Base-by-base conservation (phyloP, 1,284 basidiomycete species). In the Naganishia sp. region DNA sequence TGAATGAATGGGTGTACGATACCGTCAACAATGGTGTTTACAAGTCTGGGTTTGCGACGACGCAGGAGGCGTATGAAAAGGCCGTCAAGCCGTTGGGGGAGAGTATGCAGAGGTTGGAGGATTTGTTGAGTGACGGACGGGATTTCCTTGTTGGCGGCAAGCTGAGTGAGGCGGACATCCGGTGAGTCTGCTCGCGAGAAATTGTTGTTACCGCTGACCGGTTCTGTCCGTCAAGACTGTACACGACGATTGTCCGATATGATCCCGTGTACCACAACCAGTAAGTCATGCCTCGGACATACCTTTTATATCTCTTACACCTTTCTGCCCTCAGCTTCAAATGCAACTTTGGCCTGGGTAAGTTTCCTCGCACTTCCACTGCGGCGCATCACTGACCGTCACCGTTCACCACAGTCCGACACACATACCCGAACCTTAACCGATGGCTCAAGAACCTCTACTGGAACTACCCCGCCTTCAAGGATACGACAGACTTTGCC, bases 391-490 rank as follows among this genome's bases (percentile, higher is more conserved):
- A 13, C 4, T 23, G n/a, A n/a, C 23, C n/a, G 5, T 11, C 6
- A 46, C 49, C 9, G 23, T 63, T 15, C 60, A 45, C 3, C 3
- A 60, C 68, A 72, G 81, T 83, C 72, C 80, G 82, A 63, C 81
- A 87, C 73, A 61, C 58, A 4, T 61, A 61, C 58, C 58, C 58
- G n/a, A 25, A 57, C 56, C 84, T 94, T 58, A 86, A 95, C 79
- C 78, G 80, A 35, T 94, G 93, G 93, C 77, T 92, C 80, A 88
- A 88, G 77, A 87, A 89, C 73, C 81, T 97, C 45, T 98, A 98
- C 82, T 97, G 93, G 94, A 90, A 89, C 71, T 83, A 88, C 71
- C 81, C 87, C 0, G 92, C 91, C 1, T 99, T 99, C 87, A 88
- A 89, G 78, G 85, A 87, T 42, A 89, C 88, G 23, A 95, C 92